Conservation (phyloP, 2,329 filamentous ascomycete species). For the Fusarium torreyae region DNA sequence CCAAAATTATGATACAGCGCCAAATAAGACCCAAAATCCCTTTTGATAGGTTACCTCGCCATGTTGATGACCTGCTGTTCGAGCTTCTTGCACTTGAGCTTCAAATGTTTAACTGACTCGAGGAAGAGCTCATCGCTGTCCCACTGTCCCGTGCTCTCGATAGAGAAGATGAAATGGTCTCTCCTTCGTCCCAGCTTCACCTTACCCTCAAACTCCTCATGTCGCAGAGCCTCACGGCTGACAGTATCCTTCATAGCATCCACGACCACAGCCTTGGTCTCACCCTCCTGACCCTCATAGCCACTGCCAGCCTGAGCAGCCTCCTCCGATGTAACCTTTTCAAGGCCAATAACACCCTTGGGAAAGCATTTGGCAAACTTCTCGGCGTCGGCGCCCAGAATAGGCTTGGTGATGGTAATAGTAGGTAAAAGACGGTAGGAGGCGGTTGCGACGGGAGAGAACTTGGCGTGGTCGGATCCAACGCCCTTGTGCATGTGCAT, state of each 20-base stretch:
- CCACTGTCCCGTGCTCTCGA: constrained; percentile 97
- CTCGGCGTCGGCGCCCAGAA: constrained; percentile 86
- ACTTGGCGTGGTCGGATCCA: constrained; percentile 95
- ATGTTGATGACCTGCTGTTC: constrained; percentile 79
- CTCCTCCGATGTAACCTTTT: constrained; percentile 79
- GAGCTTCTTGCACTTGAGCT: constrained; percentile 84
- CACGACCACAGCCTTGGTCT: constrained; percentile 88
- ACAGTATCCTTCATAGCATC: constrained; percentile 96
- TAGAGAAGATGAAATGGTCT: constrained; percentile 97
- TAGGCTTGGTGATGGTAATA: constrained; percentile 87
- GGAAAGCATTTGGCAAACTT: constrained; percentile 95
- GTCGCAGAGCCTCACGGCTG: constrained; percentile 90
- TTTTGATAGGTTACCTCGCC: constrained; percentile 61
- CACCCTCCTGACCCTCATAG: constrained; percentile 82
- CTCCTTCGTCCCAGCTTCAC: constrained; percentile 91
- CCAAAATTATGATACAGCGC: constrained; percentile 45
- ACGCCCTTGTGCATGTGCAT: constrained; percentile 97
- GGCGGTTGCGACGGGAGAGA: constrained; percentile 94
- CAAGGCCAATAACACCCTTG: constrained; percentile 85
- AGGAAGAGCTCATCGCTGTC: constrained; percentile 95
- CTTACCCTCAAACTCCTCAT: constrained; percentile 94
- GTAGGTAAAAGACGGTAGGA: constrained; percentile 91
- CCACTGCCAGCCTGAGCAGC: constrained; percentile 71
- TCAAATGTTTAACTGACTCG: constrained; percentile 87
- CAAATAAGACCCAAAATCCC: constrained; percentile 41